Evolutionary conservation across 768 basidiomycete genomes (phyloP), one percentile per base, ranked within the genome.

Genomic region (Lentinula raphanica): DNA sequence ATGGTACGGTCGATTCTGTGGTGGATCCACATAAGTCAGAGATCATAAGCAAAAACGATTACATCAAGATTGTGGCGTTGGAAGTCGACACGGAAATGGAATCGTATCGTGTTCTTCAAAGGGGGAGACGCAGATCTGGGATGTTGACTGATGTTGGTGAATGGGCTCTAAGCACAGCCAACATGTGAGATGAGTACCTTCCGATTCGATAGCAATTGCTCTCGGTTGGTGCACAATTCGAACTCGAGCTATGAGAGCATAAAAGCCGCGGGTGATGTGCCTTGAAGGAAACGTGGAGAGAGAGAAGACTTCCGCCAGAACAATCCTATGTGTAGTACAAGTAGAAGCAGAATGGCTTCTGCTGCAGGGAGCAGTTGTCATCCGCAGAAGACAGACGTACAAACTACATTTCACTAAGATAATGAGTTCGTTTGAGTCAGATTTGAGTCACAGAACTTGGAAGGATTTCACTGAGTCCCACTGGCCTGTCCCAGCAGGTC

Each of bases 1-100:
- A 53, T 23, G 51, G n/a, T 39, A 35, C 12, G 5, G 17, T 21
- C 21, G 44, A 46, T 56, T 56, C 54, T 45, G 44, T 32, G 40
- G 21, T 46, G 40, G 54, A 56, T 56, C 54, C 54, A 56, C 54
- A 44, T 45, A 44, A 56, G 54, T n/a, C 25, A 56, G 51, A 53
- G 40, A 28, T 42, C 36, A 56, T 46, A 42, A 45, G 32, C 54
- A 42, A 46, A 32, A 46, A 56, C 25, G 36, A 42, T 40, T 27
- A 56, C 39, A 56, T 56, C 54, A 56, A 56, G 54, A 56, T 56
- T 45, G 54, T 56, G 54, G 54, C 54, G 54, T 35, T 25, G 21
- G 21, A 13, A 15, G 28, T 56, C 54, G 42, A 53, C 21, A 38
- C 35, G 51, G 51, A 53, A 53, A 53, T 39, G 36, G 51, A 15